Base-by-base conservation (phyloP, 495 filamentous ascomycete genomes). In the Penicillium nucicola region DNA sequence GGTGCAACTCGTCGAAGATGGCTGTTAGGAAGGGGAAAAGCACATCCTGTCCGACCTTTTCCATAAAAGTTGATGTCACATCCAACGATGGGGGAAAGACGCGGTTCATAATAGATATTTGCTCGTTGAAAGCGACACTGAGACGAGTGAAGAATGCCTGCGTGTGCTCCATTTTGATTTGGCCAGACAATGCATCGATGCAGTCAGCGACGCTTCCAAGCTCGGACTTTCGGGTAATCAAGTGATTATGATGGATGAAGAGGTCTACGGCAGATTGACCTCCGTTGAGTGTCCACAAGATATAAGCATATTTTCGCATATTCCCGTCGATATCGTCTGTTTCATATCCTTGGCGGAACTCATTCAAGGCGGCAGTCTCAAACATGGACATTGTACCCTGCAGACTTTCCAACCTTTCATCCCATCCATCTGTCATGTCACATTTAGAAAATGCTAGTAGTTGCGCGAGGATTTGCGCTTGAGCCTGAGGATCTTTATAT, bases 311-410 rank as follows among this genome's bases (percentile, higher is more conserved):
- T 66, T 87, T 81, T 47, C 80, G 82, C 91, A 96, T 95, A 32
- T 83, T 77, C 10, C 88, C 90, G 57, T 96, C 86, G 44, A 95
- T 82, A 68, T 99, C 92, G 63, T 85, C 86, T n/a, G 82, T 83
- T 64, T 95, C 89, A 53, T 91, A 90, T 4, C 88, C 95, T 54
- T 87, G 87, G 64, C 95, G 88, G 60, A 97, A 97, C 67, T 97
- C 92, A 43, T 86, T 80, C 43, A 95, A 69, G 7, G 92, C 92
- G 3, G 91, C 89, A 47, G 85, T 91, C 68, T 97, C 92, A 58
- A 99, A 97, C 56, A 92, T 86, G 20, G 78, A 78, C 36, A 86
- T 77, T 74, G 93, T 89, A n/a, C 71, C 71, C 15, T 83, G 76
- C 22, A 99, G 68, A 55, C 84, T 85, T 45, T 84, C 81, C 50